Conservation (phyloP, 305 asterid genomes). For the Solanum hybrid region DNA sequence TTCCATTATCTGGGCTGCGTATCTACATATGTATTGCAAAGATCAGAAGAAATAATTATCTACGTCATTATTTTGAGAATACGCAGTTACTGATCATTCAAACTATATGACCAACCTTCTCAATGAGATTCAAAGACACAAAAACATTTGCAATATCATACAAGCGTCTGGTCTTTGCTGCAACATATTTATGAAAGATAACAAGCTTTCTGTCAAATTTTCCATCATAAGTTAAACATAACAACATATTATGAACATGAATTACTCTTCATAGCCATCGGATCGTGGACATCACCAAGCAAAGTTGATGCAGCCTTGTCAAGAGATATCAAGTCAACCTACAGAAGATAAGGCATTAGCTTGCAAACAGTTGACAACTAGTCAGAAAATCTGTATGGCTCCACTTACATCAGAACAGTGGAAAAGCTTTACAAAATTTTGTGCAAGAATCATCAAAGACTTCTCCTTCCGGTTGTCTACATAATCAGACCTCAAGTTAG, state of each 20-base stretch:
- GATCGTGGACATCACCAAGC: constrained; percentile 18
- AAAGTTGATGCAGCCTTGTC: constrained; percentile 43
- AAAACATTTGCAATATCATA: constrained; percentile 67
- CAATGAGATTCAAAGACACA: constrained; percentile 50
- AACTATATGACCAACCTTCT: constrained; percentile 39
- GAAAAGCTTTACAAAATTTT: constrained; percentile 59
- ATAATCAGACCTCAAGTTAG: constrained; percentile 12
- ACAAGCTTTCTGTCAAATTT: not conserved
- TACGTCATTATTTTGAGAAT: not conserved
- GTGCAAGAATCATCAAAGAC: constrained; percentile 50
- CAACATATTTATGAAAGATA: constrained; percentile 13
- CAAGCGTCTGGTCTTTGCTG: constrained; percentile 65
- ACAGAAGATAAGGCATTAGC: constrained; percentile 7
- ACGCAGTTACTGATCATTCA: not conserved
- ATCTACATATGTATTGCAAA: constrained; percentile 19
- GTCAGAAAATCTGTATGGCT: not conserved
- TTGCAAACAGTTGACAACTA: not conserved
- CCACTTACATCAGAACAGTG: constrained; percentile 53
- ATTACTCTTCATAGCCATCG: constrained; percentile 22
- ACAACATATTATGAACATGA: constrained; percentile 1
- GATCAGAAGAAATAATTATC: not conserved
- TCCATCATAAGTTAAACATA: not conserved
- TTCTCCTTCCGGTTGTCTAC: constrained; percentile 49
- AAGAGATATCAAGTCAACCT: constrained; percentile 54
- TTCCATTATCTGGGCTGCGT: constrained; percentile 49